phyloP scores from a whole-genome alignment of 169 alveolate species.

The Besnoitia besnoiti region DNA sequence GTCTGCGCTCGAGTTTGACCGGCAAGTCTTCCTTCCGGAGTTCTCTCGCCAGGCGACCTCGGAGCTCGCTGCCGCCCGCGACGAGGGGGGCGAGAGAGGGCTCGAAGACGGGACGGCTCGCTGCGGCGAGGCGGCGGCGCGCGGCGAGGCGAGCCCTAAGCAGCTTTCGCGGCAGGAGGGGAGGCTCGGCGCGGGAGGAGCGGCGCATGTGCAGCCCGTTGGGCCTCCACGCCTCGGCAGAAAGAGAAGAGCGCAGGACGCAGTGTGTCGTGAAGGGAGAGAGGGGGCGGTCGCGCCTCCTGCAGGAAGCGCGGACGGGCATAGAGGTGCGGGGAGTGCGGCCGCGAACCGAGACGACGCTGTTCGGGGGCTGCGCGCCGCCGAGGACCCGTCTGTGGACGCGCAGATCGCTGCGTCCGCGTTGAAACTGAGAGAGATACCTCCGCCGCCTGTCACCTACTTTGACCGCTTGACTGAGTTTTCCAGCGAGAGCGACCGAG shows the following conservation, averaged over 20 bases:
- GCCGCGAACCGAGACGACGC: no score
- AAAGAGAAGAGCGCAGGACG: not conserved
- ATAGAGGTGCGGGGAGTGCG: no score
- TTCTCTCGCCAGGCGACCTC: not conserved
- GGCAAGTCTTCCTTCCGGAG: not conserved
- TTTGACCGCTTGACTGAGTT: constrained; percentile 2
- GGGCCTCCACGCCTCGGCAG: not conserved
- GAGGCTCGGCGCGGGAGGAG: not conserved
- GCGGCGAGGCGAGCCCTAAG: not conserved
- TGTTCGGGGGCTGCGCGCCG: no score
- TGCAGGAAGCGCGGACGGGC: not conserved
- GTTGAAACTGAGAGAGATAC: not conserved
- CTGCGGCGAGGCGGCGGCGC: not conserved
- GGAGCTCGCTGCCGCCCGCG: not conserved
- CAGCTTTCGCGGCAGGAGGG: not conserved
- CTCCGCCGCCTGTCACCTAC: constrained; percentile 38
- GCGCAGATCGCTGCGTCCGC: not conserved
- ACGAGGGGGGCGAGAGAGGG: not conserved
- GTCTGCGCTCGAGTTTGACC: not conserved
- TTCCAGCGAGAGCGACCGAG: not conserved
- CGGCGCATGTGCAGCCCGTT: not conserved
- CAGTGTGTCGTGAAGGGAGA: not conserved
- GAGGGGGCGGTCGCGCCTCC: not conserved
- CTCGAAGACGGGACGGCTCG: not conserved
- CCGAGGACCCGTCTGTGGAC: not conserved